These are phyloP conservation scores for Seiridium cupressi DNA, from an alignment of 2,329 filamentous ascomycete genomes.

Conservation along the genomic window DNA sequence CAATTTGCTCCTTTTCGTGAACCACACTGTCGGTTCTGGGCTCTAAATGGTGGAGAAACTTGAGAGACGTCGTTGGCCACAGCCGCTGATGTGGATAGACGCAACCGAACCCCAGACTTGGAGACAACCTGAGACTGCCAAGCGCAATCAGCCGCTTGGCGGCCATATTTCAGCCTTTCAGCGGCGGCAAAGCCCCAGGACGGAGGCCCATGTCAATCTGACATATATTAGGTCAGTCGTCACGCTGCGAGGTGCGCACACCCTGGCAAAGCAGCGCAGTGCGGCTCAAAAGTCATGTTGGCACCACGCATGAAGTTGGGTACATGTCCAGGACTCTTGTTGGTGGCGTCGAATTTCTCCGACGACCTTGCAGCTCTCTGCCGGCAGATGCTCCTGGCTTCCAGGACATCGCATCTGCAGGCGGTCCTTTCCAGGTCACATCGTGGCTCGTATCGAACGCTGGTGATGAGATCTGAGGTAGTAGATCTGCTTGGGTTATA, in stretches of 20 bases:
- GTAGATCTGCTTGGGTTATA: too few relatives aligned
- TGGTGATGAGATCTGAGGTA: too few relatives aligned
- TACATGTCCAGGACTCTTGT: not conserved
- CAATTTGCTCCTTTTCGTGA: not conserved
- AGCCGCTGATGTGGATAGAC: not conserved
- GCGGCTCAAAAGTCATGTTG: not conserved
- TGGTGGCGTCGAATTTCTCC: slow-evolving; percentile 7
- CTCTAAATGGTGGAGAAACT: slow-evolving; percentile 5
- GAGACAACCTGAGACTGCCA: slow-evolving; percentile 3
- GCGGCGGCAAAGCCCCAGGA: not conserved
- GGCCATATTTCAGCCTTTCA: not conserved
- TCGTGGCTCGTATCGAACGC: too few relatives aligned
- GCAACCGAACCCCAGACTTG: not conserved
- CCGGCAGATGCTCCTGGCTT: not conserved
- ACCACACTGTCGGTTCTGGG: not conserved
- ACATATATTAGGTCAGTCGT: slow-evolving; percentile 6
- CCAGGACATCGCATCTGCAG: not conserved
- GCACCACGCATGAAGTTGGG: not conserved
- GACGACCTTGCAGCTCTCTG: not conserved
- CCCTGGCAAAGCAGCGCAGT: not conserved
- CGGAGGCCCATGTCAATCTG: not conserved
- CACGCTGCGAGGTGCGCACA: not conserved
- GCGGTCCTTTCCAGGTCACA: not conserved
- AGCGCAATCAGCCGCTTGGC: slow-evolving; percentile 6
- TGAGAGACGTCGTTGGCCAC: not conserved